phyloP scores from a whole-genome alignment of 768 basidiomycete genomes.

The Hysterangium stoloniferum region DNA sequence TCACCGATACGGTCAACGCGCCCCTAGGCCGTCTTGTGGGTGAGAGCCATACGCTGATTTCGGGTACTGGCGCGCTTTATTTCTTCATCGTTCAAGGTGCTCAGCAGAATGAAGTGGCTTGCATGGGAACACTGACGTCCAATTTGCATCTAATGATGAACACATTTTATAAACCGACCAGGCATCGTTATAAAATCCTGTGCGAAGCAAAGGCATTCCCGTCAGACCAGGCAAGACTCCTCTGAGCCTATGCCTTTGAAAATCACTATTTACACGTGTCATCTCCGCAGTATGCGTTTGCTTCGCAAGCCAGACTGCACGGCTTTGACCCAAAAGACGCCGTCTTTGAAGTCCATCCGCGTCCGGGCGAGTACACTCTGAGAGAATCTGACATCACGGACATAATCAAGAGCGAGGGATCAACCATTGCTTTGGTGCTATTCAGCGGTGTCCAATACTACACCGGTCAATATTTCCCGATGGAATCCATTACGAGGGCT shows the following conservation, averaged over 20 bases:
- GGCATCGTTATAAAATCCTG: conserved; percentile 82
- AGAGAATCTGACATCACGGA: conserved; percentile 85
- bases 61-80: not conserved
- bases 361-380: conserved; percentile 76
- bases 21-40: conserved; percentile 79
- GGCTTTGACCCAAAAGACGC: conserved; percentile 65
- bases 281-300: conserved; percentile 76
- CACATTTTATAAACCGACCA: conserved; percentile 87
- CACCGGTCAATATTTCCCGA: conserved; percentile 92
- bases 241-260: conserved; percentile 26
- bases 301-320: conserved; percentile 81
- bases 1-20: conserved; percentile 63
- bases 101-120: conserved; percentile 82
- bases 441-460: conserved; percentile 96
- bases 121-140: conserved; percentile 90
- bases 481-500: conserved; percentile 73
- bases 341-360: conserved; percentile 73
- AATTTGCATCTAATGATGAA: conserved; percentile 96
- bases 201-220: conserved; percentile 94
- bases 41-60: conserved; percentile 26
- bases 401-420: conserved; percentile 61
- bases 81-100: conserved; percentile 50
- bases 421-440: conserved; percentile 80
- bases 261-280: not conserved
- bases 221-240: conserved; percentile 96